Evolutionary conservation across 2,329 filamentous ascomycete genomes (phyloP), one percentile per base, ranked within the genome.

Genomic region (Fusarium multiceps): DNA sequence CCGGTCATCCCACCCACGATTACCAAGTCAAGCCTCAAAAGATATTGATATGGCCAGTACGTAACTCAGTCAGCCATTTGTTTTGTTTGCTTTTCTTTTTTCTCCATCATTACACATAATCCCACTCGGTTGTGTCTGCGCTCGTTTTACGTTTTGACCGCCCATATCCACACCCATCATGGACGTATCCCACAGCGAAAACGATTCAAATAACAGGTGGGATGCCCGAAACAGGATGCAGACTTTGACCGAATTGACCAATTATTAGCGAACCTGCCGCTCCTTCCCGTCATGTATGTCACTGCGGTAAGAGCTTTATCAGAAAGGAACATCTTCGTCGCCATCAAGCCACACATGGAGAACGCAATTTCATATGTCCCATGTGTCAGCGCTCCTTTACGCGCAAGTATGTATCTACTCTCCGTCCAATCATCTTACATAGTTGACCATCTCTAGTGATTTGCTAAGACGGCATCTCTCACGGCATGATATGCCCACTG

Each of bases 291-390:
- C 78, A 79, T 72, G 59, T 72, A 10, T 82, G 80, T 49, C 80
- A 81, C 43, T 82, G 80, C 57, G 80, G 80, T 14, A 81, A 80
- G 64, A 76, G 76, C 21, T 82, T 82, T 59, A 75, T 82, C 43
- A 74, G 80, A 59, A 82, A 81, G 53, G 80, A 82, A 59, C 80
- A 82, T 43, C 69, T 82, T 40, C 69, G 78, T 9, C 75, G 80
- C 6, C 80, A 82, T 64, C 78, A 82, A 67, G 80, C 80, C 7
- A 80, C 78, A 4, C 80, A 82, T 65, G 72, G 74, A 20, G 76
- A 77, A 23, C 76, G 76, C 14, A 74, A 77, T 21, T 80, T 80
- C 62, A 63, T 75, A 6, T 82, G 80, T 54, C 64, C 72, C 14
- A 71, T 80, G n/a, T 82, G 80, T 49, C 76, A 78, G 34, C 75